Evolutionary conservation across 768 basidiomycete genomes (phyloP).

Genomic region (Boletus rubescentipes): DNA sequence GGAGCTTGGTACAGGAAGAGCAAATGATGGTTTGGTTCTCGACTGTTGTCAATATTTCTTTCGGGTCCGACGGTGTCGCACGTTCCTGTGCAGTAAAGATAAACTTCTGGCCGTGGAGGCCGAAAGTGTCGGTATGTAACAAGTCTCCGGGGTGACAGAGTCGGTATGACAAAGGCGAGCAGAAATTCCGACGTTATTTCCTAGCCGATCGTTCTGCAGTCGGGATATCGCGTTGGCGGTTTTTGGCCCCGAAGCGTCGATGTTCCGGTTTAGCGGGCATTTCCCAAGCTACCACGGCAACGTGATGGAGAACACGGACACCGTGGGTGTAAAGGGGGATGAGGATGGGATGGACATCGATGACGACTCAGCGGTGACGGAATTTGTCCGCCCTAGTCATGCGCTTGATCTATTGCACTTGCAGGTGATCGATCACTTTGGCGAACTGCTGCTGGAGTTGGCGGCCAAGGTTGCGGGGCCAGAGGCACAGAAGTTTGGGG

Average conservation of each 20-base stretch:
- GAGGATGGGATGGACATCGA: conserved; percentile 63
- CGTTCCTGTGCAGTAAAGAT: conserved; percentile 68
- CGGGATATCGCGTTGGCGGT: conserved; percentile 49
- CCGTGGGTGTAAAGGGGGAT: conserved; percentile 25
- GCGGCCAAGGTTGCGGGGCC: conserved; percentile 53
- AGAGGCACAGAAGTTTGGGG: conserved; percentile 42
- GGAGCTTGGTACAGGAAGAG: conserved; percentile 36
- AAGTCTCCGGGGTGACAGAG: neutral
- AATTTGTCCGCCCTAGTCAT: conserved; percentile 47
- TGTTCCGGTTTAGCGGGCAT: conserved; percentile 41
- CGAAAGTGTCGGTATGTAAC: conserved; percentile 43
- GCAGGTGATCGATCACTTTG: conserved; percentile 70
- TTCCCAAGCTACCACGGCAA: conserved; percentile 39
- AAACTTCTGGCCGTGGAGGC: conserved; percentile 60
- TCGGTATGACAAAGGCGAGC: conserved; percentile 14
- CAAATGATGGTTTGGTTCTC: conserved; percentile 69
- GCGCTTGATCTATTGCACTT: conserved; percentile 65
- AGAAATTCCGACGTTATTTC: conserved; percentile 28
- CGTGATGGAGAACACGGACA: conserved; percentile 11
- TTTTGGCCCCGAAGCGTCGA: conserved; percentile 41
- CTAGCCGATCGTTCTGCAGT: conserved; percentile 41
- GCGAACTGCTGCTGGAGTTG: conserved; percentile 55
- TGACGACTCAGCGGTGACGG: conserved; percentile 42
- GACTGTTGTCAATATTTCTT: conserved; percentile 72
- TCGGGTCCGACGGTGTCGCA: conserved; percentile 40